Base-by-base conservation (phyloP, 768 basidiomycete genomes). In the Termitomyces sp. region DNA sequence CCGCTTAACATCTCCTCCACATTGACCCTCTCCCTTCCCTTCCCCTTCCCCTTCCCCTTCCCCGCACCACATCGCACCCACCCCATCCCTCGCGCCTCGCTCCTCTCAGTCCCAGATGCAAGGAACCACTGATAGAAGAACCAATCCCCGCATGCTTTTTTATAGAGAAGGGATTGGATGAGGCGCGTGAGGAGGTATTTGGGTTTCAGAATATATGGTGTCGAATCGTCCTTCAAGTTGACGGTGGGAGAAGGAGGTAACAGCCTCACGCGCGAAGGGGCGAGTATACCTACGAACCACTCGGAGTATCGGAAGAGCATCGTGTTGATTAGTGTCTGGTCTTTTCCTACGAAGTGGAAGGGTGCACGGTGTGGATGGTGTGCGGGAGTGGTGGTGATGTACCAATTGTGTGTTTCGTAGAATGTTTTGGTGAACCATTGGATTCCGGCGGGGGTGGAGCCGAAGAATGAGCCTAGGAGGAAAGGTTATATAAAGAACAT, bases 401-500 rank as follows among this genome's bases (percentile, higher is more conserved):
- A 83, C 56, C 73, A 54, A 63, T 82, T 70, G 63, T 83, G 83
- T 55, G 79, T 79, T 0, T 72, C 67, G 61, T 81, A 84, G 63
- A 74, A 85, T 1, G 66, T 65, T 13, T 64, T 52, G 0, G 71
- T 62, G 66, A 71, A 83, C 81, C 80, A 82, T 5, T 68, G 57
- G 27, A 83, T 64, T 0, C 78, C 70, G 9, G 60, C 36, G 2
- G 76, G 76, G 0, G 73, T 63, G 10, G 81, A 81, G 9, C 83
- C 83, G 53, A 84, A 84, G 63, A 83, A 83, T 0, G 82, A 81
- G n/a, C 80, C 82, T 82, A 56, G 13, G 42, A 13, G 43, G 6
- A 39, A n/a, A 10, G 3, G 29, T 29, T 29, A 29, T 4, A 9
- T 29, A 29, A 9, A 4, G 29, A 29, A 29, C 29, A 4, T 29